Evolutionary conservation across 805 yeast genomes (phyloP).

Genomic region (Yarrowia sp.): DNA sequence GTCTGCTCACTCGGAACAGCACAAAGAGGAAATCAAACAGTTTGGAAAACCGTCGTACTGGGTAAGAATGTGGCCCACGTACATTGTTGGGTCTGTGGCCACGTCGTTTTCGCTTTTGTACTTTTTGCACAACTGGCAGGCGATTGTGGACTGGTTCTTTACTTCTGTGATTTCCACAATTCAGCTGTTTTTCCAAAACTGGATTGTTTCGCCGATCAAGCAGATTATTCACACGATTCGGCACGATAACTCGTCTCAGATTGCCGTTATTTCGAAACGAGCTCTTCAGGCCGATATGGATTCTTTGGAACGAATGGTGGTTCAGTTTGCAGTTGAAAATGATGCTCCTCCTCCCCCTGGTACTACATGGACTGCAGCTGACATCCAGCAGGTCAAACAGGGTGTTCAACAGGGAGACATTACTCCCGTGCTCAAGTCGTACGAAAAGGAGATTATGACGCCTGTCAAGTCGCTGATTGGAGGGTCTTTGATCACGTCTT

Average conservation of each 20-base stretch:
- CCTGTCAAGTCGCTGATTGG: constrained; percentile 62
- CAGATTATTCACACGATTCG: constrained; percentile 76
- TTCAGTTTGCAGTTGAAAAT: constrained; percentile 56
- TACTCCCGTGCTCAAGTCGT: constrained; percentile 71
- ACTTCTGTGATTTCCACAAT: constrained; percentile 61
- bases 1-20: not conserved
- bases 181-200: constrained; percentile 66
- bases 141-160: constrained; percentile 54
- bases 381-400: constrained; percentile 40
- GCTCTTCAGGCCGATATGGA: constrained; percentile 74
- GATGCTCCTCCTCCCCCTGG: constrained; percentile 10
- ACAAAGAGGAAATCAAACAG: not conserved
- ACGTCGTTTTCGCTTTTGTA: not conserved
- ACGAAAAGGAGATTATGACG: constrained; percentile 67
- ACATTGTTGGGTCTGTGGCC: not conserved
- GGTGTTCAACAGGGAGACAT: constrained; percentile 71
- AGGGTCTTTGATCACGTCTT: constrained; percentile 72
- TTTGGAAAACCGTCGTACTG: constrained; percentile 14
- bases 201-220: constrained; percentile 75
- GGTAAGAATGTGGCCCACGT: constrained; percentile 24
- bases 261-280: constrained; percentile 75
- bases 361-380: not conserved
- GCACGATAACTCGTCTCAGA: constrained; percentile 69
- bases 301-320: constrained; percentile 83
- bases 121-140: constrained; percentile 49